phyloP scores from a whole-genome alignment of 169 alveolate species.

The Theileria orientalis region DNA sequence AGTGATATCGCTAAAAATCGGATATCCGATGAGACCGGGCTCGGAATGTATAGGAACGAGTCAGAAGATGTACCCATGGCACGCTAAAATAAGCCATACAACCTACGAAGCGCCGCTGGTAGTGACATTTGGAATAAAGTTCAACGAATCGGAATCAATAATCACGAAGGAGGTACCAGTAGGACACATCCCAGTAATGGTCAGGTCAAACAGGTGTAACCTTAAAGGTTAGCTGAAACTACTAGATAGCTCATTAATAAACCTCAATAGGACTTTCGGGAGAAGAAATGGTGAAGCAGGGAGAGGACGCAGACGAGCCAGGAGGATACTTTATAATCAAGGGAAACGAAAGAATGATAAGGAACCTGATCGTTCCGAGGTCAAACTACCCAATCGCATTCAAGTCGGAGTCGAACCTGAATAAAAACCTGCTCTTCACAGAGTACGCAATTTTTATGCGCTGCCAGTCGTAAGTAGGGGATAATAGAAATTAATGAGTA shows the following conservation, averaged over 20 bases:
- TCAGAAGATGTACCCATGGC: conserved; percentile 81
- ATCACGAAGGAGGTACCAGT: conserved; percentile 77
- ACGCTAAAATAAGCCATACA: conserved; percentile 88
- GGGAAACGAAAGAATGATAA: conserved; percentile 95
- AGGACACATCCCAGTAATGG: conserved; percentile 98
- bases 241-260: too few relatives aligned
- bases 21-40: conserved; percentile 65
- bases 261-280: conserved; percentile 75
- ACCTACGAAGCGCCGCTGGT: conserved; percentile 90
- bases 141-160: conserved; percentile 71
- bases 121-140: conserved; percentile 81
- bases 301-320: conserved; percentile 96
- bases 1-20: conserved; percentile 52
- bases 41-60: conserved; percentile 73
- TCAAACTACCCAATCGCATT: conserved; percentile 69
- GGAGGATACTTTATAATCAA: conserved; percentile 99
- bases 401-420: conserved; percentile 57
- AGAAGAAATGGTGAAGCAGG: conserved; percentile 87
- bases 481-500: background rate
- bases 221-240: conserved; percentile 70
- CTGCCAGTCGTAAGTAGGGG: conserved; percentile 61
- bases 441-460: conserved; percentile 75
- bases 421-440: conserved; percentile 66
- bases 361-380: conserved; percentile 90
- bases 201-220: conserved; percentile 92